These are phyloP conservation scores for Apiotrichum mycotoxinovorans DNA, from an alignment of 1,284 basidiomycete species.

Conservation along the genomic window DNA sequence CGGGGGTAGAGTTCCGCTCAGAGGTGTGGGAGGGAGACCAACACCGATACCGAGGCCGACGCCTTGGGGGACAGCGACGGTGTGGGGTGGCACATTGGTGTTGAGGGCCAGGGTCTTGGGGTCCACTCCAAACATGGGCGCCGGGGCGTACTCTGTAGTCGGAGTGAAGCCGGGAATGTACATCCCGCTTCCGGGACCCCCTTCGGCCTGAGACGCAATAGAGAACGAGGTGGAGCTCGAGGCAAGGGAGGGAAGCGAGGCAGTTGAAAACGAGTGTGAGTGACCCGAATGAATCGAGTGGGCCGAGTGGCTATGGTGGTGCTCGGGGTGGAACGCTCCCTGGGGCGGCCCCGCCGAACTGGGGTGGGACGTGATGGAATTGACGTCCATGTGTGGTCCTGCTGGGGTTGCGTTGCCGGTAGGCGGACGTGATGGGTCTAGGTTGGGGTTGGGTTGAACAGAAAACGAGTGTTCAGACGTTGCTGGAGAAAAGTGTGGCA, in stretches of 20 bases:
- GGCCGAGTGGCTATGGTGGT: slow-evolving; percentile 5
- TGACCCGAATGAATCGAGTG: slow-evolving; percentile 10
- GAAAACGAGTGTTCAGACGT: slow-evolving; percentile 16
- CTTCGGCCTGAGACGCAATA: slow-evolving; percentile 11
- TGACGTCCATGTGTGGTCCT: background rate
- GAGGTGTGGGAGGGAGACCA: slow-evolving; percentile 5
- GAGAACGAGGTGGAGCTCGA: slow-evolving; percentile 21
- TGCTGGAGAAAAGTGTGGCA: slow-evolving; percentile 22
- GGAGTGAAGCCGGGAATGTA: slow-evolving; percentile 9
- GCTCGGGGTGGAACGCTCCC: slow-evolving; percentile 5
- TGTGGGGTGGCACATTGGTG: background rate
- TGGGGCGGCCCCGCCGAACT: background rate
- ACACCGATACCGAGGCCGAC: slow-evolving; percentile 12
- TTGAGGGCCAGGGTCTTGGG: slow-evolving; percentile 3
- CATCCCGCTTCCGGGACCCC: background rate
- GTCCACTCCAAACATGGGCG: slow-evolving; percentile 6
- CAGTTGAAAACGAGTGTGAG: slow-evolving; percentile 20
- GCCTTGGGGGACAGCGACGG: background rate
- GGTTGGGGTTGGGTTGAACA: background rate
- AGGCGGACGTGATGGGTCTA: slow-evolving; percentile 10
- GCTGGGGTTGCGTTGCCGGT: slow-evolving; percentile 2
- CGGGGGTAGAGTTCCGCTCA: slow-evolving; percentile 10
- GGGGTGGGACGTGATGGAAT: slow-evolving; percentile 1
- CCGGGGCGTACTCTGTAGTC: slow-evolving; percentile 1
- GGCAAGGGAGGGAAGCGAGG: slow-evolving; percentile 20